A percentile compares a stretch with the other conserved stretches of the same genome.
These are phyloP conservation scores for Aureobasidium sp. DNA, from an alignment of 2,329 filamentous ascomycete genomes.

Conservation along the genomic window DNA sequence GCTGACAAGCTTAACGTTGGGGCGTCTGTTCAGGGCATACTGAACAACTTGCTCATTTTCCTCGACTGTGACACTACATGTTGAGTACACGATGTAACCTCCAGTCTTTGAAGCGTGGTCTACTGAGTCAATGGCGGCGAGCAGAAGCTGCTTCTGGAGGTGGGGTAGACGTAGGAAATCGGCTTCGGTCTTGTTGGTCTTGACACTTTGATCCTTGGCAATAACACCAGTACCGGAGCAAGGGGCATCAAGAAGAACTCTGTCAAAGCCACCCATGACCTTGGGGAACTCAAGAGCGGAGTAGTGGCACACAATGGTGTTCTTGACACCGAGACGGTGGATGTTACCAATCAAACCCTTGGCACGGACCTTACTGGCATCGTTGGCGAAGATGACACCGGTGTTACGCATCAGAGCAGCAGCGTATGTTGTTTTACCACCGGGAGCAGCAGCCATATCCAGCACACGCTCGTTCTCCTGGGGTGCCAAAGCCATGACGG, in stretches of 20 bases:
- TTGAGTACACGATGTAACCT: constrained; percentile 94
- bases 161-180: constrained; percentile 93
- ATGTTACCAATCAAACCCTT: constrained; percentile 98
- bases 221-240: constrained; percentile 98
- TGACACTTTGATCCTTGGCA: constrained; percentile 90
- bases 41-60: constrained; percentile 92
- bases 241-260: constrained; percentile 87
- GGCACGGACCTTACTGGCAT: constrained; percentile 84
- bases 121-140: constrained; percentile 90
- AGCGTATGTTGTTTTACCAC: constrained; percentile 93
- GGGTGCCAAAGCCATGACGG: constrained; percentile 93
- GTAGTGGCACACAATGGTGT: constrained; percentile 92
- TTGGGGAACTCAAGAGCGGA: constrained; percentile 90
- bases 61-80: constrained; percentile 88
- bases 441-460: constrained; percentile 91
- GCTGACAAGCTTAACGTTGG: constrained; percentile 89
- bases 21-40: constrained; percentile 83
- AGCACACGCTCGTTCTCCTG: constrained; percentile 88
- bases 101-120: constrained; percentile 88
- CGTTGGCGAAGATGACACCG: constrained; percentile 90
- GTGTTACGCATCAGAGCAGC: constrained; percentile 98
- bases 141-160: constrained; percentile 86
- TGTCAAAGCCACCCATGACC: constrained; percentile 91
- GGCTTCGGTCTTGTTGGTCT: constrained; percentile 94
- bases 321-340: constrained; percentile 86